Evolutionary conservation across 2,329 filamentous ascomycete genomes (phyloP).

Genomic region (Sporothrix humicola): DNA sequence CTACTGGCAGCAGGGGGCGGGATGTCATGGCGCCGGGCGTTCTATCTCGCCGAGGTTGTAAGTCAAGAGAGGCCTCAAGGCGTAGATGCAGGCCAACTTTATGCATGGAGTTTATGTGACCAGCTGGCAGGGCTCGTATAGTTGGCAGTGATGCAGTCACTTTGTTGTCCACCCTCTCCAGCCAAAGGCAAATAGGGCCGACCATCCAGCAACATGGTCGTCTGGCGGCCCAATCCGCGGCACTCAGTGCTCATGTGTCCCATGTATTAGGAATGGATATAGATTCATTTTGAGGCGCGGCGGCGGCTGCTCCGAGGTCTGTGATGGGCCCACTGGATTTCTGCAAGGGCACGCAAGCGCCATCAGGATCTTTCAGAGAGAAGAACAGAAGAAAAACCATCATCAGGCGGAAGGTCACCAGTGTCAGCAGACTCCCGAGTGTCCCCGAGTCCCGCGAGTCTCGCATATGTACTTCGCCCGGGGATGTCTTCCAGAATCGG

Average conservation of each 20-base stretch:
- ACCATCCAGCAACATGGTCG: neutral
- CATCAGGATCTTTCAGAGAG: neutral
- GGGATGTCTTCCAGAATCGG: neutral
- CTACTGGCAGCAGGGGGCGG: neutral
- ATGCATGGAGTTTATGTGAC: neutral
- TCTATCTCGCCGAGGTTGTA: no score
- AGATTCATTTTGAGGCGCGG: neutral
- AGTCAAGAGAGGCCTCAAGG: neutral
- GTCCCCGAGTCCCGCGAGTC: neutral
- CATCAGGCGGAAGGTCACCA: neutral
- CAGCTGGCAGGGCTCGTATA: neutral
- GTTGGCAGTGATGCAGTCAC: no score
- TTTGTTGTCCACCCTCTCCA: neutral
- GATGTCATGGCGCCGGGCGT: no score
- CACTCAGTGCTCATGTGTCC: neutral
- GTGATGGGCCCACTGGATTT: neutral
- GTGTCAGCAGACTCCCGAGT: neutral
- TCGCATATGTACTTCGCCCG: neutral
- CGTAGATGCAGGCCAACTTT: neutral
- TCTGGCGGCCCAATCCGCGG: no score
- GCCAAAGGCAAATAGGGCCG: slow-evolving; percentile 6
- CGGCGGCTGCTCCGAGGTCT: slow-evolving; percentile 1
- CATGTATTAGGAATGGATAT: neutral
- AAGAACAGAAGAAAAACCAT: neutral
- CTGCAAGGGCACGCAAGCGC: neutral